These are phyloP conservation scores for Talaromyces islandicus DNA, from an alignment of 2,329 filamentous ascomycete species.

Conservation along the genomic window DNA sequence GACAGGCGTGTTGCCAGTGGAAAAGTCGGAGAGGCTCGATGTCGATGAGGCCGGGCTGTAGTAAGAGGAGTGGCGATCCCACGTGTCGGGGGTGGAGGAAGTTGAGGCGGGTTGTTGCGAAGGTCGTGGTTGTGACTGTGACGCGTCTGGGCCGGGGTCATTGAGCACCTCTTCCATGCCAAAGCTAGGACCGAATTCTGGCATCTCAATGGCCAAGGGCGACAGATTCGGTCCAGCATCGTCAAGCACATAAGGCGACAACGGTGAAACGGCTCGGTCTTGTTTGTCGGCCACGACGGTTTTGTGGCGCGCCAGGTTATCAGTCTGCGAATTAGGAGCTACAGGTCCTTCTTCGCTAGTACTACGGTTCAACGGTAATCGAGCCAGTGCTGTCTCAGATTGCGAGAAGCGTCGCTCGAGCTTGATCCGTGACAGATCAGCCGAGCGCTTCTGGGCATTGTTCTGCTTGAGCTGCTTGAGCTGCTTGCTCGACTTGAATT, in stretches of 20 bases:
- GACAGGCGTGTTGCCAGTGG: background rate
- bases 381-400: conserved; percentile 5
- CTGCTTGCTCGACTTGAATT: background rate
- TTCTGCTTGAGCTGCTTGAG: background rate
- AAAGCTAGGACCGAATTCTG: conserved; percentile 8
- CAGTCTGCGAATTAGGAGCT: background rate
- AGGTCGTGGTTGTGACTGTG: background rate
- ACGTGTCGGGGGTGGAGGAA: conserved; percentile 10
- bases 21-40: conserved; percentile 2
- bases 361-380: background rate
- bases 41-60: conserved; percentile 6
- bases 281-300: background rate
- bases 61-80: background rate
- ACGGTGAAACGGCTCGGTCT: conserved; percentile 16
- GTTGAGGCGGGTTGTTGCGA: conserved; percentile 19
- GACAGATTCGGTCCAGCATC: conserved; percentile 14
- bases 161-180: conserved; percentile 1
- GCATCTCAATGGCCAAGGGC: conserved; percentile 13
- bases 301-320: background rate
- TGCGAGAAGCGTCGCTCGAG: background rate
- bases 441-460: background rate
- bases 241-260: conserved; percentile 13
- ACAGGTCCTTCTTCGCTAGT: background rate
- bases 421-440: background rate
- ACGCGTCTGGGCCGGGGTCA: background rate